Percentiles rank a stretch among this genome's conserved stretches.
These are phyloP conservation scores for Fraxinus platypoda DNA, from an alignment of 305 asterid genomes.

Conservation along the genomic window DNA sequence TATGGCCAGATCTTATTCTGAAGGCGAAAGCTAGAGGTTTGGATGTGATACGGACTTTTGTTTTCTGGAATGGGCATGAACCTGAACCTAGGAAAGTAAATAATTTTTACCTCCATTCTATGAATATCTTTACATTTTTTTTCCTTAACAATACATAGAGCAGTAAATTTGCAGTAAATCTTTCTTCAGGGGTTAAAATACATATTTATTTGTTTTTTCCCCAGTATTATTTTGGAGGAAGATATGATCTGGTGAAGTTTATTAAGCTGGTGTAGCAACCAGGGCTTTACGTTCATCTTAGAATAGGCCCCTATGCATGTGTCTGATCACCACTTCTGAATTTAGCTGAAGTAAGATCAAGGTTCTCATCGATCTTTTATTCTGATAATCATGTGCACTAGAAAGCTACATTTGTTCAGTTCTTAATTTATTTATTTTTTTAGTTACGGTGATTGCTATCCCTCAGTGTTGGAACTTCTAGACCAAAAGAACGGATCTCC, in stretches of 20 bases:
- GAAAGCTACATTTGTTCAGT: too few species aligned
- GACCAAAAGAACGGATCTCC: too few species aligned
- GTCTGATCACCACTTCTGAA: constrained; percentile 15
- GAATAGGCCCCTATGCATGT: constrained; percentile 97
- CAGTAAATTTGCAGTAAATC: not conserved
- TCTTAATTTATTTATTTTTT: too few species aligned
- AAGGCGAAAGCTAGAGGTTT: constrained; percentile 95
- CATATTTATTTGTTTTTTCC: constrained; percentile 8
- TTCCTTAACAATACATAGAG: not conserved
- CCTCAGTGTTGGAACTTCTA: too few species aligned
- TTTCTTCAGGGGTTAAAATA: constrained; percentile 16
- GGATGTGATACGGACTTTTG: constrained; percentile 94
- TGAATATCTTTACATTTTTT: not conserved
- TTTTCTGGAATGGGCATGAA: constrained; percentile 98
- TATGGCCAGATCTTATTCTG: constrained; percentile 99
- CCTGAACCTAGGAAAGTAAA: constrained; percentile 92
- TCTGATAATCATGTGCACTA: too few species aligned
- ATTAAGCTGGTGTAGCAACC: constrained; percentile 80
- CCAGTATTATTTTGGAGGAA: constrained; percentile 87
- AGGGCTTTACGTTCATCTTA: constrained; percentile 79
- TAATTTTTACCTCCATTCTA: not conserved
- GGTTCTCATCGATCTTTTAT: too few species aligned
- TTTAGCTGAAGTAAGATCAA: too few species aligned
- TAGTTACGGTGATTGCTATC: too few species aligned
- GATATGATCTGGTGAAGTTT: constrained; percentile 90